A percentile compares a stretch with the other conserved stretches of the same genome.
Evolutionary conservation across 352 stramenopile genomes (phyloP).

Genomic region (Phytopythium cucurbitacearum): DNA sequence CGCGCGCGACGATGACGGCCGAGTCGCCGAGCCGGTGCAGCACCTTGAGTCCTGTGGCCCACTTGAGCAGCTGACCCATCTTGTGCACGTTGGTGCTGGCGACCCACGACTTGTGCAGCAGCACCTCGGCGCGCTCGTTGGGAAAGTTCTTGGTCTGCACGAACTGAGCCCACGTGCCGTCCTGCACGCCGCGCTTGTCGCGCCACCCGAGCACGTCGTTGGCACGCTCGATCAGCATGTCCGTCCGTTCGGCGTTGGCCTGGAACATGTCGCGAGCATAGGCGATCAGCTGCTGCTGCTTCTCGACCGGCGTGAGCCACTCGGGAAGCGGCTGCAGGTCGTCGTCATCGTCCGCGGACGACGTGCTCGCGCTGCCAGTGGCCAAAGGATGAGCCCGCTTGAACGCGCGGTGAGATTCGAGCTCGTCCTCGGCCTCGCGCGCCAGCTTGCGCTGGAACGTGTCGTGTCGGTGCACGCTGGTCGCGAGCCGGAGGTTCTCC

Average conservation of each 20-base stretch:
- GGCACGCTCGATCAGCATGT: constrained; percentile 6
- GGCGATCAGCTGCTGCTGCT: constrained; percentile 10
- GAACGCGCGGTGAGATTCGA: constrained; percentile 3
- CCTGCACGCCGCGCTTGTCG: constrained; percentile 27
- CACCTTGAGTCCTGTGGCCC: constrained; percentile 32
- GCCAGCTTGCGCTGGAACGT: constrained; percentile 15
- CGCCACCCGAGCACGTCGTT: constrained; percentile 41
- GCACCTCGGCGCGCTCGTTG: constrained; percentile 13
- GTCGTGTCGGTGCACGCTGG: constrained; percentile 13
- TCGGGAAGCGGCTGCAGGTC: constrained; percentile 9
- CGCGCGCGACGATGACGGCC: constrained; percentile 21
- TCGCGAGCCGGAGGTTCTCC: constrained; percentile 14
- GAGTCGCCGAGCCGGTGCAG: constrained; percentile 18
- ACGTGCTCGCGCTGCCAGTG: not conserved
- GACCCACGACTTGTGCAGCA: constrained; percentile 34
- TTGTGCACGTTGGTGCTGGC: constrained; percentile 20
- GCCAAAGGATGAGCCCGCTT: not conserved
- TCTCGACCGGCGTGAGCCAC: constrained; percentile 10
- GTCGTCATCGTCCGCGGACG: constrained; percentile 4
- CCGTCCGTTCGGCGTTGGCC: constrained; percentile 13
- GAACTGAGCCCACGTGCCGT: constrained; percentile 38
- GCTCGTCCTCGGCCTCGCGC: constrained; percentile 16
- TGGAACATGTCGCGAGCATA: constrained; percentile 22
- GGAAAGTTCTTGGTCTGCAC: constrained; percentile 41
- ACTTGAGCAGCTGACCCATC: constrained; percentile 23